Evolutionary conservation across 2,329 filamentous ascomycete genomes (phyloP).

Genomic region (Tolypocladium inflatum): DNA sequence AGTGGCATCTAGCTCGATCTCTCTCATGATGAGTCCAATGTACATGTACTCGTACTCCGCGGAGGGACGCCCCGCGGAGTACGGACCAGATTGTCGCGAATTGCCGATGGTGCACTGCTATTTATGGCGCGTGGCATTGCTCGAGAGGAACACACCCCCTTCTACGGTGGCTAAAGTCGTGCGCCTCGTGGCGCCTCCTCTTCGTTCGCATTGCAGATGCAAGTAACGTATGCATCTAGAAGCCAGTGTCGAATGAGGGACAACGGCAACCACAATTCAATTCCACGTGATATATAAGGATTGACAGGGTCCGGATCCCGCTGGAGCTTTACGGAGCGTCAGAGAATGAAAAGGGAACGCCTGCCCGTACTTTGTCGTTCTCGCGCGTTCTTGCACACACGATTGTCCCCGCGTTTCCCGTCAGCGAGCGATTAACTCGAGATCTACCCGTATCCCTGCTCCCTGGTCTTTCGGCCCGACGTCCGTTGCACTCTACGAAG

Average conservation of each 20-base stretch:
- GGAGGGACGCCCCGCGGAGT: neutral
- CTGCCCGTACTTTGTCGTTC: neutral
- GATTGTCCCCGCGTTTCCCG: neutral
- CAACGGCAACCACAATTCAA: neutral
- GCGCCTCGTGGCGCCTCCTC: neutral
- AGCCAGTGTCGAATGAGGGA: neutral
- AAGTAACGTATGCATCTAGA: neutral
- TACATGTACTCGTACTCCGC: neutral
- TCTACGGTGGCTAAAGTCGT: neutral
- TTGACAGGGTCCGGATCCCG: neutral
- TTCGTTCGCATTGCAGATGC: neutral
- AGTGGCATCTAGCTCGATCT: neutral
- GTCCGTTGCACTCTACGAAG: neutral
- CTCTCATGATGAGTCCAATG: neutral
- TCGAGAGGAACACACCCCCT: neutral
- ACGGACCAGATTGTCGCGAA: neutral
- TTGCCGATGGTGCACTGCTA: neutral
- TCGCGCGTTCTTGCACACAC: neutral
- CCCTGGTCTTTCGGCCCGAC: neutral
- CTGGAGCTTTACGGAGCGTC: neutral
- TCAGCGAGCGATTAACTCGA: neutral
- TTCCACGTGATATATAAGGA: neutral
- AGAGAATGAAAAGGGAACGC: neutral
- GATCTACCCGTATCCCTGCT: neutral
- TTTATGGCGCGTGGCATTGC: neutral